Base-by-base conservation (phyloP, 768 basidiomycete species). In the Nevesoporus exiguus region DNA sequence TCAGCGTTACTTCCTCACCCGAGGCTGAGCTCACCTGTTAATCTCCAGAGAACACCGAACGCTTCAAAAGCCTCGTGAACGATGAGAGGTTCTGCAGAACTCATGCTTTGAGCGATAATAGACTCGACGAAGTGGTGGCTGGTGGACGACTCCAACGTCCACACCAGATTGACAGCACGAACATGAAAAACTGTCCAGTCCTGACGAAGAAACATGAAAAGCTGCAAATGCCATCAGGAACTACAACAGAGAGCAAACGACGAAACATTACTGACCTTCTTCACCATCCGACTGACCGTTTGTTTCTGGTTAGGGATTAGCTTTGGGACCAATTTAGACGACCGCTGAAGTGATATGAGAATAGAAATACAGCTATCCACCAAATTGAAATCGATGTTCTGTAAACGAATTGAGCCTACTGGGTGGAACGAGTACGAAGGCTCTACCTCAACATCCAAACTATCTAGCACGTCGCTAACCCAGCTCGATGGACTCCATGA, bases 31-130 rank as follows among this genome's bases (percentile, higher is more conserved):
- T 55, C 45, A 89, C 95, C 93, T 46, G 86, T 88, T 53, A 94
- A 72, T 53, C 93, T 80, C 96, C 96, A 99, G 7, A 99, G 73
- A 4, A 90, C 83, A 3, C 96, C 94, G 67, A 99, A 98, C 0
- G 89, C 90, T 60, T 96, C 90, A 64, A 86, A 90, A 2, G 84
- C 81, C 19, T 82, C 80, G 17, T 79, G 71, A 3, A 79, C 72
- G 39, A 76, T 75, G 2, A 65, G 64, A 7, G 74, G 70, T 30
- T 83, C 77, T 0, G 77, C 65, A 7, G 85, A 80, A 10, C 79
- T 79, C 74, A 98, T 80, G 15, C 79, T 80, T 53, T 85, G 80
- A 0, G 93, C 82, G 29, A 98, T 71, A 41, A 92, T 85, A 5
- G 90, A 83, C 64, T 95, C 91, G 9, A 95, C 82, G 63, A 88